Percentiles rank a stretch among this genome's conserved stretches.
phyloP scores from a whole-genome alignment of 352 stramenopile genomes.

The Phytophthora podocarpi region DNA sequence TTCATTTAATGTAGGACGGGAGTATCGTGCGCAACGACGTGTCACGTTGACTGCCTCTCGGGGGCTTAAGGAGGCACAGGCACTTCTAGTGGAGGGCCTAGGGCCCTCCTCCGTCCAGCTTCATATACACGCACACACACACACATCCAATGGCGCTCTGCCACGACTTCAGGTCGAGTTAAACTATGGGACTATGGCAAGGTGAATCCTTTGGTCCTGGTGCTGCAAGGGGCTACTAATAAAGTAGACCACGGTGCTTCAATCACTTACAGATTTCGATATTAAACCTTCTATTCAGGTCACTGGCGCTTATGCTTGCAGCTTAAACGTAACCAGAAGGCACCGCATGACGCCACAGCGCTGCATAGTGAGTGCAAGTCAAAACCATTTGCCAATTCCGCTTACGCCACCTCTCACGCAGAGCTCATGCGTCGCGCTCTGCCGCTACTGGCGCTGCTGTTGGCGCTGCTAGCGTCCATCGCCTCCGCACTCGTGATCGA shows the following conservation, averaged over 20 bases:
- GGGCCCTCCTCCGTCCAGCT: conserved; percentile 30
- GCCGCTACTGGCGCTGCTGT: conserved; percentile 18
- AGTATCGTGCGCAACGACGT: conserved; percentile 64
- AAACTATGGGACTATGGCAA: conserved; percentile 6
- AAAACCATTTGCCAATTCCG: conserved; percentile 3
- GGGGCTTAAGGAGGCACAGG: conserved; percentile 31
- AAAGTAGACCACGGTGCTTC: neutral
- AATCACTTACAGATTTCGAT: neutral
- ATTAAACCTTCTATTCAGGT: conserved; percentile 11
- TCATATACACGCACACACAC: conserved; percentile 20
- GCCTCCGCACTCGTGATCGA: conserved; percentile 51
- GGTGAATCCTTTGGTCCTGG: conserved; percentile 22
- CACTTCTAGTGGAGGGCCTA: conserved; percentile 44
- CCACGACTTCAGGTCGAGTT: conserved; percentile 7
- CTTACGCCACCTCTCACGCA: conserved; percentile 12
- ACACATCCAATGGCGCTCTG: conserved; percentile 13
- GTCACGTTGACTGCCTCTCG: conserved; percentile 25
- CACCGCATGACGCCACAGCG: conserved; percentile 21
- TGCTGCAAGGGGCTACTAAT: conserved; percentile 9
- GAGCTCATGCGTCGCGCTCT: conserved; percentile 24
- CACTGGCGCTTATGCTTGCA: conserved; percentile 21
- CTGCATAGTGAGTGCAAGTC: conserved; percentile 27
- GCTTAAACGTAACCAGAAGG: neutral
- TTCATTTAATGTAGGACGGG: conserved; percentile 62
- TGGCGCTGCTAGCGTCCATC: conserved; percentile 17